Percentiles rank a stretch among this genome's conserved stretches.
Evolutionary conservation across 495 filamentous ascomycete genomes (phyloP).

Genomic region (Gamarada debralockiae): DNA sequence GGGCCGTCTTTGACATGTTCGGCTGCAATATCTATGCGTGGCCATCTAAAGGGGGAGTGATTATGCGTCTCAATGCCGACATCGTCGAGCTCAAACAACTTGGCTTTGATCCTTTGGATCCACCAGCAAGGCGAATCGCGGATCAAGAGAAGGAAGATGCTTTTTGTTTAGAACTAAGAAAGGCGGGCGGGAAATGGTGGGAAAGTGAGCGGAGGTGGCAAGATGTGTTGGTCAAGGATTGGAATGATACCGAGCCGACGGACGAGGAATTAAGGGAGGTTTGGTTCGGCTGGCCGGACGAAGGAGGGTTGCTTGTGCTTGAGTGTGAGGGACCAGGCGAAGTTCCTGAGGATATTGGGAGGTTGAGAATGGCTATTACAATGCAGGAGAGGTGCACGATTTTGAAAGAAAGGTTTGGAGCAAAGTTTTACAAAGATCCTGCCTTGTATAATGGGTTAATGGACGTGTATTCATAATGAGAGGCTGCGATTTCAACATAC

Average conservation of each 20-base stretch:
- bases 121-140: neutral
- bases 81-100: conserved; percentile 3
- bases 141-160: conserved; percentile 4
- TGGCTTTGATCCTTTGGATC: conserved; percentile 3
- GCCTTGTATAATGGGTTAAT: neutral
- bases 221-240: neutral
- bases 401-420: conserved; percentile 6
- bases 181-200: conserved; percentile 3
- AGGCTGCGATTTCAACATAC: too few relatives aligned
- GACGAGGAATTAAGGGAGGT: conserved; percentile 4
- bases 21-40: conserved; percentile 2
- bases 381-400: conserved; percentile 7
- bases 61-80: conserved; percentile 1
- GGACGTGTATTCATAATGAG: too few relatives aligned
- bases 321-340: neutral
- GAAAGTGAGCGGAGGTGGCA: neutral
- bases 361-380: conserved; percentile 2
- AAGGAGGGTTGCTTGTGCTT: conserved; percentile 2
- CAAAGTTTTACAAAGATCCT: conserved; percentile 1
- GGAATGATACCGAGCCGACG: neutral
- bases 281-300: neutral
- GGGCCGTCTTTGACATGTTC: neutral
- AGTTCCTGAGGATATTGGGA: conserved; percentile 2
- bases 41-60: conserved; percentile 1
- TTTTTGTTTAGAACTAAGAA: conserved; percentile 2